Evolutionary conservation across 169 alveolate genomes (phyloP).

Genomic region (Amoebophrya sp.): DNA sequence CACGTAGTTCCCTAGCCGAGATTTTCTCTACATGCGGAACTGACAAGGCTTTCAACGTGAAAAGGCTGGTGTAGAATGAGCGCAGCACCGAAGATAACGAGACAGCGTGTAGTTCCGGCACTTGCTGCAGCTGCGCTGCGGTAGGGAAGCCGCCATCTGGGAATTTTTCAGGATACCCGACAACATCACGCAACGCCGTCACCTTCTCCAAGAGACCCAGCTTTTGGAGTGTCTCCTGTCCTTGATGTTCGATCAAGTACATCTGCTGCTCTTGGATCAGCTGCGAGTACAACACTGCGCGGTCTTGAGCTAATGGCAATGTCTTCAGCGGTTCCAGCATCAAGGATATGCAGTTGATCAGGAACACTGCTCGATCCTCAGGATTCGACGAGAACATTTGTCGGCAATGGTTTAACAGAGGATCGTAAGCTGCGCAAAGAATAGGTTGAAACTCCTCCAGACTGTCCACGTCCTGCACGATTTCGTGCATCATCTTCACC

Average conservation of each 20-base stretch:
- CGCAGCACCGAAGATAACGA: not conserved
- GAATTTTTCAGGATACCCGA: too few species aligned
- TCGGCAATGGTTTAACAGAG: not conserved
- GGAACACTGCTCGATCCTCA: not conserved
- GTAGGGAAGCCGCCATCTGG: too few species aligned
- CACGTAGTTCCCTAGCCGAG: not conserved
- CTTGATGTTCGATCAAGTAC: not conserved
- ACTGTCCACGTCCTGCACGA: not conserved
- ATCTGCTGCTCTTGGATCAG: not conserved
- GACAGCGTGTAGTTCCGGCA: not conserved
- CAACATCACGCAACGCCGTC: not conserved
- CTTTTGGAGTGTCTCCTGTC: not conserved
- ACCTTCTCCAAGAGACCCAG: not conserved
- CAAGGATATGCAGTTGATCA: not conserved
- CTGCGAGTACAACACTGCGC: not conserved
- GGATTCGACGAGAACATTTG: not conserved
- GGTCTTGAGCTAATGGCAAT: not conserved
- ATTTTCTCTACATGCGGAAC: not conserved
- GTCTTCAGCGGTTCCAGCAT: not conserved
- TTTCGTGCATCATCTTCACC: not conserved
- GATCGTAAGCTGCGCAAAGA: not conserved
- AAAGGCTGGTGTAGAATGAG: not conserved
- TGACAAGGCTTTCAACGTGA: not conserved
- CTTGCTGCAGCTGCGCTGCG: not conserved
- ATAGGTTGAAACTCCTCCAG: not conserved